Evolutionary conservation across 345 rosid species (phyloP), one percentile per base, ranked within the genome.

Genomic region (Bruguiera parviflora): DNA sequence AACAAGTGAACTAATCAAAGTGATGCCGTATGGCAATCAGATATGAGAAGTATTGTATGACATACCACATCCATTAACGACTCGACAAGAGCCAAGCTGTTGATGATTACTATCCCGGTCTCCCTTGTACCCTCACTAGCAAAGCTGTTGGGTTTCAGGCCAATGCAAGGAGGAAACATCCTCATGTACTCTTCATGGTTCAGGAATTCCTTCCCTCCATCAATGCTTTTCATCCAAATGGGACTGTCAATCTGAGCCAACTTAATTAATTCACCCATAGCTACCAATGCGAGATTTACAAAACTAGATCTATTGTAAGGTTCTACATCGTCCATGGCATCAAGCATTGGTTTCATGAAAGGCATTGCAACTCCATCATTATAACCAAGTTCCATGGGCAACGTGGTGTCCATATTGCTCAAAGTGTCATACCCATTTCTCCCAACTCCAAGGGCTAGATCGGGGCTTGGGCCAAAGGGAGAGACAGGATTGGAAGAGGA

Each of bases 21-120:
- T 21, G 27, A 25, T 25, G 25, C 24, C 18, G 18, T 13, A 13
- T 13, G 18, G 16, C 19, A 43, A 43, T 43, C 49, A 43, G 49
- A 13, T 43, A 13, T 13, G 18, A 43, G 19, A 43, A 43, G 19
- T 11, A 43, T 43, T 43, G 49, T 66, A 52, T 66, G 35, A 71
- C 84, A 32, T 81, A 93, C 97, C 89, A 72, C 78, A 69, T 93
- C 87, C 96, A 93, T 89, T 66, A 90, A 67, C 7, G 77, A 83
- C 31, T 89, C 92, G 0, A 93, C 84, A 2, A 88, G 82, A 71
- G 83, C 84, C 76, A 69, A 66, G 76, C 89, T 77, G 68, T 77
- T 77, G 80, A 84, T 75, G 65, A 80, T 64, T 21, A 90, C 86
- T 33, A 83, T 24, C 37, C 83, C 86, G 43, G 84, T 77, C 67